Conservation (phyloP, 257 asterid genomes). For the Rhazya stricta region DNA sequence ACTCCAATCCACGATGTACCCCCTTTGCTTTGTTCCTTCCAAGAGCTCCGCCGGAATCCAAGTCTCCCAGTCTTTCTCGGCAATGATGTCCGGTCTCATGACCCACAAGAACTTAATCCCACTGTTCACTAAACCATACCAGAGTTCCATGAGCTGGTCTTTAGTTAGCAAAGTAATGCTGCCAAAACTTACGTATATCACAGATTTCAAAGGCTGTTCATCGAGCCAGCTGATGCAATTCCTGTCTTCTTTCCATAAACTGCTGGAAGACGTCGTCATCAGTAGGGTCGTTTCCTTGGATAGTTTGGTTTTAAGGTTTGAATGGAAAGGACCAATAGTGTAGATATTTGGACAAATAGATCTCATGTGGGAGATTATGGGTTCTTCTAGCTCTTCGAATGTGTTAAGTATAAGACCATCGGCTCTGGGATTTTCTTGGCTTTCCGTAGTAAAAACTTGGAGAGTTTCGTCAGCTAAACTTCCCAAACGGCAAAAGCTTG, state of each 20-base stretch:
- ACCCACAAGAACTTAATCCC: constrained; percentile 47
- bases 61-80: constrained; percentile 15
- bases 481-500: constrained; percentile 18
- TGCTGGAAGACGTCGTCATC: constrained; percentile 10
- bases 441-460: constrained; percentile 19
- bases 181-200: constrained; percentile 54
- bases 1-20: constrained; percentile 45
- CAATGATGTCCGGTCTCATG: constrained; percentile 42
- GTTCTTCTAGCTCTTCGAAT: constrained; percentile 55
- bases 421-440: constrained; percentile 33
- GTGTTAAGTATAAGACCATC: constrained; percentile 54
- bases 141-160: constrained; percentile 42
- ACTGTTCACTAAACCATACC: constrained; percentile 51
- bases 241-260: constrained; percentile 47
- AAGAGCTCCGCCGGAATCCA: constrained; percentile 26
- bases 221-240: constrained; percentile 46
- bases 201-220: constrained; percentile 35
- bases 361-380: constrained; percentile 40
- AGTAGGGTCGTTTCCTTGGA: not conserved
- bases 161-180: constrained; percentile 31
- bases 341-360: constrained; percentile 41
- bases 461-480: constrained; percentile 22
- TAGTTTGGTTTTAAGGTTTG: constrained; percentile 29
- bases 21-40: constrained; percentile 31
- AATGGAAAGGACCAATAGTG: constrained; percentile 59